Percentiles rank a stretch among this genome's conserved stretches.
Evolutionary conservation across 2,329 filamentous ascomycete species (phyloP).

Genomic region (Beauveria scarabaeidicola): DNA sequence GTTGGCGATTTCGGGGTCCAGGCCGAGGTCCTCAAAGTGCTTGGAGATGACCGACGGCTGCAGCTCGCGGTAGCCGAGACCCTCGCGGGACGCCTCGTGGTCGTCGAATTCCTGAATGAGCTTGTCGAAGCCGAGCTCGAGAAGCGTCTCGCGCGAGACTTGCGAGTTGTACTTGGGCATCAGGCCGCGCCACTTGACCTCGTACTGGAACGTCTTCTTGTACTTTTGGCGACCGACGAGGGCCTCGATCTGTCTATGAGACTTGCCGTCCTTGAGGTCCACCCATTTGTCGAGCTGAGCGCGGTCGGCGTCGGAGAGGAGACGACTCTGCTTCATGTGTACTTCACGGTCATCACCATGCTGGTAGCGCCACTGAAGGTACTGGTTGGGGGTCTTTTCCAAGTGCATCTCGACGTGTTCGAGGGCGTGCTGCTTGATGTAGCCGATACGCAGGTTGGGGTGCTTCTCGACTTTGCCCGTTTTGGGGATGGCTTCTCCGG

Average conservation of each 20-base stretch:
- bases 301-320: slow-evolving; percentile 75
- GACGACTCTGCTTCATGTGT: slow-evolving; percentile 92
- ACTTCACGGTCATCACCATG: slow-evolving; percentile 97
- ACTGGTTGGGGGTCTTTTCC: slow-evolving; percentile 98
- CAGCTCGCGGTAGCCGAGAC: slow-evolving; percentile 89
- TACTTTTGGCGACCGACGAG: slow-evolving; percentile 95
- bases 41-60: slow-evolving; percentile 91
- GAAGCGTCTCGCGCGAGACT: slow-evolving; percentile 85
- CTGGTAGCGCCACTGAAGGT: slow-evolving; percentile 96
- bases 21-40: slow-evolving; percentile 94
- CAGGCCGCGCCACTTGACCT: slow-evolving; percentile 86
- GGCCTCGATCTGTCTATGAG: slow-evolving; percentile 68
- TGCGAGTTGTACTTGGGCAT: slow-evolving; percentile 90
- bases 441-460: slow-evolving; percentile 95
- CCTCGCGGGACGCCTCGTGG: slow-evolving; percentile 96
- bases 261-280: slow-evolving; percentile 75
- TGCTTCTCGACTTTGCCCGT: slow-evolving; percentile 91
- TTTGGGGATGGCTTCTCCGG: slow-evolving; percentile 80
- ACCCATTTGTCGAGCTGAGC: slow-evolving; percentile 87
- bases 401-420: slow-evolving; percentile 99
- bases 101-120: slow-evolving; percentile 97
- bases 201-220: slow-evolving; percentile 99
- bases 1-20: slow-evolving; percentile 96
- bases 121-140: slow-evolving; percentile 82
- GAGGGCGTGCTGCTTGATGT: slow-evolving; percentile 98